Percentiles rank a stretch among this genome's conserved stretches.
Evolutionary conservation across 805 yeast genomes (phyloP).

Genomic region (Candida pseudofarinosa): DNA sequence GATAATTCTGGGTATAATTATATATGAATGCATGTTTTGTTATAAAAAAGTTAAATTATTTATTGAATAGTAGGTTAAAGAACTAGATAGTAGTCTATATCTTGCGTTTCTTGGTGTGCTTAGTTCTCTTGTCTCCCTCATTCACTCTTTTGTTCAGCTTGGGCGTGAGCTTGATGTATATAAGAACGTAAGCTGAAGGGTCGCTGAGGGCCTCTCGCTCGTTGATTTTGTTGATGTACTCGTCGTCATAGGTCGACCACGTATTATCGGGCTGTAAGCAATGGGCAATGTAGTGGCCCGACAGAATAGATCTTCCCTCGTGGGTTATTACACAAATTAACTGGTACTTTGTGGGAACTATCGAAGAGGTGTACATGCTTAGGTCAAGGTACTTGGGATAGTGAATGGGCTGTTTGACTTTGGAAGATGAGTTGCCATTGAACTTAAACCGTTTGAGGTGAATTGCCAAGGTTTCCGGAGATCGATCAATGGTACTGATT

Average conservation of each 20-base stretch:
- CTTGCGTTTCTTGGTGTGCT: neutral
- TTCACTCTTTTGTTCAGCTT: conserved; percentile 22
- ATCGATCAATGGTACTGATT: conserved; percentile 64
- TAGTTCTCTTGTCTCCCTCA: conserved; percentile 4
- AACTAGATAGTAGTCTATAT: neutral
- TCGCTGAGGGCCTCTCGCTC: conserved; percentile 75
- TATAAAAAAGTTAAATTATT: neutral
- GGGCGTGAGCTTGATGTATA: conserved; percentile 75
- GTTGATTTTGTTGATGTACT: conserved; percentile 67
- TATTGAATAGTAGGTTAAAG: neutral
- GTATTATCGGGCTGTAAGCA: conserved; percentile 88
- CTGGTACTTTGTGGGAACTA: conserved; percentile 52
- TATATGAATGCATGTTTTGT: neutral
- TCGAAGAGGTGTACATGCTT: conserved; percentile 44
- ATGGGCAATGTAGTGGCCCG: conserved; percentile 91
- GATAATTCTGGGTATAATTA: neutral
- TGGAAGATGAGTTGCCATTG: conserved; percentile 72
- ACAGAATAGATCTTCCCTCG: conserved; percentile 86
- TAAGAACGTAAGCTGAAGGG: conserved; percentile 84
- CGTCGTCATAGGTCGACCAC: conserved; percentile 96
- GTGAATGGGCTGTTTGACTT: conserved; percentile 80
- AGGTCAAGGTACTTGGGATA: conserved; percentile 78
- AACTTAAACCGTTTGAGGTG: conserved; percentile 91
- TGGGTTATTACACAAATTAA: conserved; percentile 84
- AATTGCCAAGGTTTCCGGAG: conserved; percentile 84